These are phyloP conservation scores for Chlorella vulgaris DNA, from an alignment of 139 green algal genomes.

Conservation along the genomic window DNA sequence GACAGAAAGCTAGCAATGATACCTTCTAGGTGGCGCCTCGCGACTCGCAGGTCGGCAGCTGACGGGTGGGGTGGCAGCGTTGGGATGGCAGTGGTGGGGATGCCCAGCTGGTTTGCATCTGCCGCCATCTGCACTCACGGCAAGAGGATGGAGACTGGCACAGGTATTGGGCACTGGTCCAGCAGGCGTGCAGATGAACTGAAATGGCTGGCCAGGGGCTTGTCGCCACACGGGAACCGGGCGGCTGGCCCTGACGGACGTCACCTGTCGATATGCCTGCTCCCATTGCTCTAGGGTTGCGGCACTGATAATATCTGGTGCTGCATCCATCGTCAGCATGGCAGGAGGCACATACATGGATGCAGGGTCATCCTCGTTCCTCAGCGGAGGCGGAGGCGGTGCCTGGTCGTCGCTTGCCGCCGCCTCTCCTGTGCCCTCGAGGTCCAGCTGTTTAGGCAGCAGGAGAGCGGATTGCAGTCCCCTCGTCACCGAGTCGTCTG, in stretches of 20 bases:
- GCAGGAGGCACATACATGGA: background rate
- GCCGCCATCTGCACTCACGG: slow-evolving; percentile 18
- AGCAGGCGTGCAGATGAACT: too few relatives aligned
- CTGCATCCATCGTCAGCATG: slow-evolving; percentile 1
- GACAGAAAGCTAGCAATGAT: slow-evolving; percentile 33
- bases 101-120: slow-evolving; percentile 33
- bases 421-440: too few relatives aligned
- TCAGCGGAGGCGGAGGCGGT: background rate
- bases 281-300: slow-evolving; percentile 27
- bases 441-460: background rate
- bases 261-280: slow-evolving; percentile 24
- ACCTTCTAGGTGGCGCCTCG: slow-evolving; percentile 4
- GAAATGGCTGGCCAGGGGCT: too few relatives aligned
- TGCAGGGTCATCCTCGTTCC: background rate
- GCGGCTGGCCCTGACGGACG: too few relatives aligned
- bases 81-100: slow-evolving; percentile 30
- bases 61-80: background rate
- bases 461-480: background rate
- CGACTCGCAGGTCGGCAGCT: slow-evolving; percentile 6
- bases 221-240: background rate
- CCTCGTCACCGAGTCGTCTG: background rate
- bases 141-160: too few relatives aligned
- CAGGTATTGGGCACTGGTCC: too few relatives aligned
- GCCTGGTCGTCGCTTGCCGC: background rate
- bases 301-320: background rate